Percentiles rank a stretch among this genome's conserved stretches.
These are phyloP conservation scores for Brassica juncea DNA, from an alignment of 345 rosid species.

Conservation along the genomic window DNA sequence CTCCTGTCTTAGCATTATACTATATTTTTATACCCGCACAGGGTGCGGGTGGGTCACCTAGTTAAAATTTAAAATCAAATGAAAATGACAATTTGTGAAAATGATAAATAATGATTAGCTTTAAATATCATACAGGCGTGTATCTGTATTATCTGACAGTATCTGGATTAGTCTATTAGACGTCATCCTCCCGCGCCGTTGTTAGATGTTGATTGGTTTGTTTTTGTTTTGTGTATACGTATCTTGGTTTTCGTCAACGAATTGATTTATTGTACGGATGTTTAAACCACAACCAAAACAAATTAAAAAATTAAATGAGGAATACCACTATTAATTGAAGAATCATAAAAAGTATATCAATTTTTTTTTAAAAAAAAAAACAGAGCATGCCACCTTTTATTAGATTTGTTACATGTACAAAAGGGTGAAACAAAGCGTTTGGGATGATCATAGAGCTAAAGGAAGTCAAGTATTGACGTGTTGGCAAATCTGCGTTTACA, in stretches of 20 bases:
- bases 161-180: slow-evolving; percentile 13
- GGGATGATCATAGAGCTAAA: neutral
- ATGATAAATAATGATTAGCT: slow-evolving; percentile 22
- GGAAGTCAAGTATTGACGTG: neutral
- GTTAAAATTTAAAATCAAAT: neutral
- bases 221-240: neutral
- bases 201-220: slow-evolving; percentile 31
- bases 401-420: too few relatives aligned
- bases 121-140: slow-evolving; percentile 1
- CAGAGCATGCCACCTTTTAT: too few relatives aligned
- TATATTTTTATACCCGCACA: too few relatives aligned
- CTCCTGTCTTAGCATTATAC: too few relatives aligned
- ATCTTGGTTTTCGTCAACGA: neutral
- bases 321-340: slow-evolving; percentile 19
- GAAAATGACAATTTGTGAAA: slow-evolving; percentile 4
- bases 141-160: slow-evolving; percentile 18
- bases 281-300: neutral
- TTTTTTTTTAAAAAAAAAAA: too few relatives aligned
- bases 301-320: neutral
- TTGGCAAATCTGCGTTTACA: neutral
- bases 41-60: too few relatives aligned
- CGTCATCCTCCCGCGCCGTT: slow-evolving; percentile 24
- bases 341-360: neutral
- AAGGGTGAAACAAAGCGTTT: neutral
- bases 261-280: slow-evolving; percentile 1